Percentiles rank a stretch among this genome's conserved stretches.
Evolutionary conservation across 2,329 filamentous ascomycete species (phyloP).

Genomic region (Cordyceps cateniannulata): DNA sequence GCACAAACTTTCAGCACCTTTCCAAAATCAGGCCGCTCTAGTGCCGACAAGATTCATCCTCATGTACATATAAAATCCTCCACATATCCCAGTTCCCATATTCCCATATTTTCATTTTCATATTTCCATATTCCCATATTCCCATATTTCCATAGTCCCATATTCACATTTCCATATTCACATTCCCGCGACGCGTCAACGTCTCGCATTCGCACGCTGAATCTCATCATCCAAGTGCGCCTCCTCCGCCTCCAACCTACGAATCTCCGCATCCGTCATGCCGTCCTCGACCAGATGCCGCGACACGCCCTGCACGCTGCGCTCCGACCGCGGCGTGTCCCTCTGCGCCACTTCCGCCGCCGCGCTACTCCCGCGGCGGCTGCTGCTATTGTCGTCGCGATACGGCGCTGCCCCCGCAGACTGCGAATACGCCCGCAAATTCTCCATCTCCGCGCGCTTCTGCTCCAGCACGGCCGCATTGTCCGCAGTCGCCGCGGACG

Average conservation of each 20-base stretch:
- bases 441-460: background rate
- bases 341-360: background rate
- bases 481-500: background rate
- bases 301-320: constrained; percentile 21
- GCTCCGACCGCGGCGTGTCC: background rate
- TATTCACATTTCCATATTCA: background rate
- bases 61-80: too few species aligned
- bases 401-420: too few species aligned
- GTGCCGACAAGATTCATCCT: too few species aligned
- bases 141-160: background rate
- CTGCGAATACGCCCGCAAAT: background rate
- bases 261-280: constrained; percentile 52
- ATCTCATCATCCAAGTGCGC: constrained; percentile 50
- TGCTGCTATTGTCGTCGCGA: background rate
- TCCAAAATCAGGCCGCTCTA: background rate
- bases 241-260: constrained; percentile 51
- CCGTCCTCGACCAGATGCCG: constrained; percentile 51
- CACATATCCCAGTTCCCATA: too few species aligned
- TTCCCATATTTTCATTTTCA: too few species aligned
- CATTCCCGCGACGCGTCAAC: background rate
- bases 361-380: background rate
- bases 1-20: background rate
- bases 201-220: constrained; percentile 34
- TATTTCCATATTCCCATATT: background rate
- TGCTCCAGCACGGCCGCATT: background rate